Conservation (phyloP, 305 asterid genomes). For the Fraxinus xanthoxyloides region DNA sequence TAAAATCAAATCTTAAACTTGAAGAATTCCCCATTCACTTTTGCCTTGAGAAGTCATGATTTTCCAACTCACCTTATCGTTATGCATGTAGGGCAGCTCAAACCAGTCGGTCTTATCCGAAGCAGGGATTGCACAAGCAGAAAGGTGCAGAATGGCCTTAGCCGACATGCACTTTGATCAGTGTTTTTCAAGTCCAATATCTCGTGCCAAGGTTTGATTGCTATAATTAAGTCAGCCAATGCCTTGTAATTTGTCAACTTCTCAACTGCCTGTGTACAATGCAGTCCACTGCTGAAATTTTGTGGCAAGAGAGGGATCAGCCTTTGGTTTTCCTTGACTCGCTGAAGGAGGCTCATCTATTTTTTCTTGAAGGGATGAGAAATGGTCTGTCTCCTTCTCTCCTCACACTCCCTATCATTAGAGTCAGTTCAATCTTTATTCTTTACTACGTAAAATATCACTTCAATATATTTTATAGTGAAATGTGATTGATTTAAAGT, state of each 20-base stretch:
- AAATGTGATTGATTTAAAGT: not conserved
- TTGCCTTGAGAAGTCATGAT: not conserved
- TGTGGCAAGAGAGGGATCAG: conserved; percentile 70
- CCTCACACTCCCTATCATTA: not conserved
- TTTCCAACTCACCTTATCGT: conserved; percentile 13
- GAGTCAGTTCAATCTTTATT: not conserved
- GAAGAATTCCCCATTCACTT: not conserved
- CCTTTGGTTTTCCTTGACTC: conserved; percentile 73
- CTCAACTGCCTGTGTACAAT: conserved; percentile 16
- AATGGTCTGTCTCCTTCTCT: conserved; percentile 53
- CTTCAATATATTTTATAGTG: not conserved
- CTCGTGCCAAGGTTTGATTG: conserved; percentile 67
- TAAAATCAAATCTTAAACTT: not conserved
- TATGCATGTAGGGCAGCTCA: conserved; percentile 67
- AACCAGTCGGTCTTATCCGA: conserved; percentile 59
- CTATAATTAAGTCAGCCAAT: not conserved
- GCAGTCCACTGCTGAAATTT: conserved; percentile 80
- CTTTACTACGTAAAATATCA: not conserved
- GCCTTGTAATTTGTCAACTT: conserved; percentile 3
- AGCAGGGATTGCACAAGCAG: conserved; percentile 63
- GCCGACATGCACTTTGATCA: conserved; percentile 53
- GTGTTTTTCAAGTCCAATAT: conserved; percentile 79
- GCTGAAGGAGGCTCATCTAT: conserved; percentile 71
- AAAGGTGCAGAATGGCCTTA: conserved; percentile 55
- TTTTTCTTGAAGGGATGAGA: conserved; percentile 68